phyloP scores from a whole-genome alignment of 1,284 basidiomycete genomes.

The Pseudozyma thailandica region DNA sequence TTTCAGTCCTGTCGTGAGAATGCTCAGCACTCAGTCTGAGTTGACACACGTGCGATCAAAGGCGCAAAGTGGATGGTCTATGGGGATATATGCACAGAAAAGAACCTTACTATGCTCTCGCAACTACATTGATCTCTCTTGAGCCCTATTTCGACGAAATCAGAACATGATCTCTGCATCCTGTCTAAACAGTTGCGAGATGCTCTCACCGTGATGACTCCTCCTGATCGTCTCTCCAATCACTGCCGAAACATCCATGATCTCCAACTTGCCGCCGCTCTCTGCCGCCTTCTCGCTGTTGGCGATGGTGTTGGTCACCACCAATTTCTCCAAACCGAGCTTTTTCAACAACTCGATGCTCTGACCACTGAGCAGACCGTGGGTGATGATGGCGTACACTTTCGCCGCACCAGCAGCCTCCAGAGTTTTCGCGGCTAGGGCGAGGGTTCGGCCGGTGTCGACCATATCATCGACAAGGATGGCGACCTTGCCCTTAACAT shows the following conservation, averaged over 20 bases:
- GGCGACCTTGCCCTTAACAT: conserved; percentile 86
- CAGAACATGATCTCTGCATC: conserved; percentile 65
- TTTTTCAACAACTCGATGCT: conserved; percentile 80
- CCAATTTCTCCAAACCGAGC: conserved; percentile 85
- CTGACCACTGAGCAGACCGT: conserved; percentile 88
- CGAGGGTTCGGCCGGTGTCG: conserved; percentile 89
- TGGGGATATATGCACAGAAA: conserved; percentile 2
- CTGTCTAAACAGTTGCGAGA: conserved; percentile 67
- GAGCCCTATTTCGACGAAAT: no score
- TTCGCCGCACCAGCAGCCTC: conserved; percentile 87
- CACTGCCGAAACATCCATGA: conserved; percentile 86
- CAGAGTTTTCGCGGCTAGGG: conserved; percentile 84
- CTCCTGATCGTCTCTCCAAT: conserved; percentile 95
- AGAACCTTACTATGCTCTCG: background rate
- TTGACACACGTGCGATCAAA: no score
- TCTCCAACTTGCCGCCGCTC: conserved; percentile 71
- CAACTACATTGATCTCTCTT: background rate
- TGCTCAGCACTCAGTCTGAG: no score
- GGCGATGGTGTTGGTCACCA: conserved; percentile 88
- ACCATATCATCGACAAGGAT: conserved; percentile 99
- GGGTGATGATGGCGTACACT: conserved; percentile 89
- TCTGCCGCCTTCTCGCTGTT: conserved; percentile 70
- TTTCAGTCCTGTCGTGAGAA: no score
- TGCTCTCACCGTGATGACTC: conserved; percentile 90
- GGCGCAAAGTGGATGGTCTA: no score